Base-by-base conservation (phyloP, 2,329 filamentous ascomycete species). In the Fusarium gaditjirri region DNA sequence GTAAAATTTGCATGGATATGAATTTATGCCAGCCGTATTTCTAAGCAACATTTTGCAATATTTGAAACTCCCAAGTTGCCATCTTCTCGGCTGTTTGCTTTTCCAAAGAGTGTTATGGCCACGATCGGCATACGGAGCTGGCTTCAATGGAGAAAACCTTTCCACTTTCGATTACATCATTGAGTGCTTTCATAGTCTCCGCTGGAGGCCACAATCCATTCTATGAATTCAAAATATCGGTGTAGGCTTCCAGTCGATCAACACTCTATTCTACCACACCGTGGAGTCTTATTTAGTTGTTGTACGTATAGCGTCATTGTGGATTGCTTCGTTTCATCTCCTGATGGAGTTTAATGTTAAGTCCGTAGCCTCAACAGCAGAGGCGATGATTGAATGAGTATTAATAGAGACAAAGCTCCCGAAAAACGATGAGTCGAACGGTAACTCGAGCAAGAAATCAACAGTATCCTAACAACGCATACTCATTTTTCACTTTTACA, bases 391-490 rank as follows among this genome's bases (percentile, higher is more conserved):
- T 41, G 19, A 21, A 49, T 21, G 17, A 52, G 23, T 27, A 52
- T 52, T 52, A n/a, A 38, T 38, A 52, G 19, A 47, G 44, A 2
- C 3, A 23, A 13, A 3, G 21, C 27, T 9, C 21, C 8, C 7
- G 4, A 6, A 5, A 3, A 33, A 9, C 2, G 6, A 10, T 5
- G 0, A 8, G 8, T 19, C 14, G 16, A 31, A 31, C 2, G 11
- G 13, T 19, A n/a, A 9, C 11, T 49, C 8, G 4, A 33, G 6
- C 2, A 19, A 49, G 3, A 12, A 9, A 8, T 19, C 16, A 23
- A 4, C n/a, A 13, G 16, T 10, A 50, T 35, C 17, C n/a, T 17
- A 2, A 2, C 29, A 46, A 29, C 13, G n/a, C n/a, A 19, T 8
- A 8, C 9, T 8, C 9, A 29, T 46, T 13, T 29, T 14, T 2